Evolutionary conservation across 2,329 filamentous ascomycete species (phyloP), one percentile per base, ranked within the genome.

Genomic region (Trichoderma sp.): DNA sequence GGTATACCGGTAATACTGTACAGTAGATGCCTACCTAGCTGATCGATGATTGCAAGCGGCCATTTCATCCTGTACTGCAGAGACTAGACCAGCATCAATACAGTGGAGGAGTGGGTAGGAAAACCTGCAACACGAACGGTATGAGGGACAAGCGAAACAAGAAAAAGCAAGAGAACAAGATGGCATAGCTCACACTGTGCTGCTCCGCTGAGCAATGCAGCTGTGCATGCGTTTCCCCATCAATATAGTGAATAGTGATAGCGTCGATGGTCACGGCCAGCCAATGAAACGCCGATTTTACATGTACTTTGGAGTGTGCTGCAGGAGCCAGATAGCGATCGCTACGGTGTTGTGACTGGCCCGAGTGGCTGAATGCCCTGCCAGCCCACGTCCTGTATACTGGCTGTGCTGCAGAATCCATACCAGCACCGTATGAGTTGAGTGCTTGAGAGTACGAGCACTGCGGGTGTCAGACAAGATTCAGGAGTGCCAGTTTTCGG

Each of bases 241-340:
- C 68, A 64, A 26, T n/a, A n/a, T n/a, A n/a, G n/a, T n/a, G n/a
- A n/a, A n/a, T 65, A 73, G 64, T 73, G 71, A 68, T 71, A 59
- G 39, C 39, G 18, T 66, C 73, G 39, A 72, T 74, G 66, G 69
- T 66, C 64, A 54, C 68, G 63, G 58, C 66, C 58, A 66, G 34
- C 72, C 75, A 75, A 75, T 75, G 51, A 68, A 59, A 46, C 24
- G 37, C 69, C 60, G 32, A 34, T 11, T 34, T 34, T 34, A 4
- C 11, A 13, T 34, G 32, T 51, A 28, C 34, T 59, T 56, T 26
- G 21, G 37, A 73, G 68, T 75, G n/a, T 75, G 71, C 70, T 76
- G 74, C 72, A 74, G 68, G 60, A 64, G 63, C 54, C 66, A 72
- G 69, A 46, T 61, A 70, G 71, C 69, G 75, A 78, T 75, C 74